Percentiles rank a stretch among this genome's conserved stretches.
These are phyloP conservation scores for Helenozyma rhizophorensis DNA, from an alignment of 805 yeast genomes.

Conservation along the genomic window DNA sequence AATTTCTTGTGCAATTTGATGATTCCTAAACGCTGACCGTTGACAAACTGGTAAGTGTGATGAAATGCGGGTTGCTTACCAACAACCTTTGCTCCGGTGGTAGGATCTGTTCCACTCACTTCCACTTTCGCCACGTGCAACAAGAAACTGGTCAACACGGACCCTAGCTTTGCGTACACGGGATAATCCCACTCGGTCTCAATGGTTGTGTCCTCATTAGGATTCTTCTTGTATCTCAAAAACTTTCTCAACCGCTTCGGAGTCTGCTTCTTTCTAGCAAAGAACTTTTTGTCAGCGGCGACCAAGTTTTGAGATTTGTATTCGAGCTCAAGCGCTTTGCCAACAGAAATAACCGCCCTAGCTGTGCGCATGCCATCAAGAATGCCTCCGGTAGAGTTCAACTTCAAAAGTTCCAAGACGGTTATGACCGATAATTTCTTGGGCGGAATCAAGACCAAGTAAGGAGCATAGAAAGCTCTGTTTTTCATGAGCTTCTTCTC, in stretches of 20 bases:
- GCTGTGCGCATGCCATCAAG: slow-evolving; percentile 82
- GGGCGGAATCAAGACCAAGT: slow-evolving; percentile 63
- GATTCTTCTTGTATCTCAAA: slow-evolving; percentile 14
- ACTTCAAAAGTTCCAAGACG: slow-evolving; percentile 72
- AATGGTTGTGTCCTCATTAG: not conserved
- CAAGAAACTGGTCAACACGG: slow-evolving; percentile 67
- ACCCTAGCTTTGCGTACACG: slow-evolving; percentile 65
- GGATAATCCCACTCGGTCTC: slow-evolving; percentile 22
- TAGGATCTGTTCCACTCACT: slow-evolving; percentile 78
- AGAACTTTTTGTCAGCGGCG: slow-evolving; percentile 50
- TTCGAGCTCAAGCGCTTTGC: slow-evolving; percentile 81
- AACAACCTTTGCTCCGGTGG: slow-evolving; percentile 57
- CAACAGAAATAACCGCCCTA: slow-evolving; percentile 74
- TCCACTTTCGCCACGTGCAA: slow-evolving; percentile 79
- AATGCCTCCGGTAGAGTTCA: slow-evolving; percentile 71
- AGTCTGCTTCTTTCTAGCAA: slow-evolving; percentile 36
- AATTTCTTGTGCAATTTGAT: slow-evolving; percentile 70
- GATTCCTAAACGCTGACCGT: slow-evolving; percentile 79
- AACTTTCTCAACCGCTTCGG: slow-evolving; percentile 46
- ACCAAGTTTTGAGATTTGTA: slow-evolving; percentile 66
- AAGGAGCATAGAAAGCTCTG: slow-evolving; percentile 70
- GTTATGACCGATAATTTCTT: slow-evolving; percentile 82
- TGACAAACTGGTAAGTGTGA: slow-evolving; percentile 78
- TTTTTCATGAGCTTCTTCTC: slow-evolving; percentile 29
- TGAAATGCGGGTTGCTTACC: slow-evolving; percentile 87